Evolutionary conservation across 2,329 filamentous ascomycete species (phyloP).

Genomic region (Stachybotrys elegans): DNA sequence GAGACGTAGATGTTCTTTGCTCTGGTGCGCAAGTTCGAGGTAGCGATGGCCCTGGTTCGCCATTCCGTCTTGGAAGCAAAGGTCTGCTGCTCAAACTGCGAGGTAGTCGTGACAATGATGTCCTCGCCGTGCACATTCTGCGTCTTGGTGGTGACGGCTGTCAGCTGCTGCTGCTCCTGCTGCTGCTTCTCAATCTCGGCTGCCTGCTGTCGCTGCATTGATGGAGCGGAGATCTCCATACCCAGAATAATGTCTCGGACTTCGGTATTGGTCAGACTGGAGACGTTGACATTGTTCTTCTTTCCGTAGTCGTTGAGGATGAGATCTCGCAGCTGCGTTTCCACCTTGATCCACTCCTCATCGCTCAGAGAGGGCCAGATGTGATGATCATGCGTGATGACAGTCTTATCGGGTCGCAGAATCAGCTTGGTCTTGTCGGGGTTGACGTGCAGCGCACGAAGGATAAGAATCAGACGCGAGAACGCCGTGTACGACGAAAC

Average conservation of each 20-base stretch:
- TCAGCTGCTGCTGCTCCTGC: slow-evolving; percentile 92
- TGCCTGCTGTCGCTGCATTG: slow-evolving; percentile 95
- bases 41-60: slow-evolving; percentile 94
- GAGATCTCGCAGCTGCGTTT: slow-evolving; percentile 88
- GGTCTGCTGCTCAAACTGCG: slow-evolving; percentile 94
- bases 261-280: slow-evolving; percentile 92
- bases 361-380: slow-evolving; percentile 95
- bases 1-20: slow-evolving; percentile 99
- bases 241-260: slow-evolving; percentile 97
- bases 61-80: slow-evolving; percentile 99
- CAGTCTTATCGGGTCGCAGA: slow-evolving; percentile 90
- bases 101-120: slow-evolving; percentile 96
- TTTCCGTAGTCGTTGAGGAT: slow-evolving; percentile 99
- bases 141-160: slow-evolving; percentile 95
- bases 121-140: slow-evolving; percentile 96
- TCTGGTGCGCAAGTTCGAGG: slow-evolving; percentile 87
- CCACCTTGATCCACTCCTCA: slow-evolving; percentile 99
- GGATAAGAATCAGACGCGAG: slow-evolving; percentile 86
- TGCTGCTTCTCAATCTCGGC: slow-evolving; percentile 99
- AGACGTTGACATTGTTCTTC: slow-evolving; percentile 99
- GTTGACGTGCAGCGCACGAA: slow-evolving; percentile 94
- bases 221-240: slow-evolving; percentile 99
- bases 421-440: slow-evolving; percentile 97
- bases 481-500: slow-evolving; percentile 99
- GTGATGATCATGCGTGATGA: slow-evolving; percentile 97